Percentiles rank a stretch among this genome's conserved stretches.
These are phyloP conservation scores for Lyophyllum atratum DNA, from an alignment of 768 basidiomycete genomes.

Conservation along the genomic window DNA sequence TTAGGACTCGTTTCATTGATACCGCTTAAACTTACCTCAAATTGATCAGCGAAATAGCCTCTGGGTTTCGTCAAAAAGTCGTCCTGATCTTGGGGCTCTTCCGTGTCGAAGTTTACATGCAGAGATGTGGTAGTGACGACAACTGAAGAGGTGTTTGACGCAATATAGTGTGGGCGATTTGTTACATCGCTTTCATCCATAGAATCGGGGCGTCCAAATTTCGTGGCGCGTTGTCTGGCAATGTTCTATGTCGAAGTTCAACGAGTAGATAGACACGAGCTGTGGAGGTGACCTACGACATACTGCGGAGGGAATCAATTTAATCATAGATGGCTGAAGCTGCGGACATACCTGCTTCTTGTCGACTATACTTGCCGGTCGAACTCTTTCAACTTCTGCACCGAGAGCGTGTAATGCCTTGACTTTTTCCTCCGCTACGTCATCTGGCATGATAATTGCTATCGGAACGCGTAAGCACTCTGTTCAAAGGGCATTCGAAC, in stretches of 20 bases:
- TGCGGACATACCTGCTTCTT: slow-evolving; percentile 75
- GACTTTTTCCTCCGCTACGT: slow-evolving; percentile 90
- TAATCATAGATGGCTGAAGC: background rate
- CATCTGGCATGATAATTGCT: slow-evolving; percentile 92
- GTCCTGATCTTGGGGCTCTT: slow-evolving; percentile 37
- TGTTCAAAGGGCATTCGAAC: background rate
- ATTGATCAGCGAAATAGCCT: slow-evolving; percentile 96
- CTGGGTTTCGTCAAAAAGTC: slow-evolving; percentile 56
- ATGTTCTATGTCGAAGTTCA: slow-evolving; percentile 63
- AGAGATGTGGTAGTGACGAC: slow-evolving; percentile 55
- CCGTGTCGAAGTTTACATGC: slow-evolving; percentile 36
- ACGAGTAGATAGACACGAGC: background rate
- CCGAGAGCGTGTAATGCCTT: slow-evolving; percentile 82
- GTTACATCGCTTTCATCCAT: slow-evolving; percentile 23
- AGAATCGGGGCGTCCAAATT: slow-evolving; percentile 58
- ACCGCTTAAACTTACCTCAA: slow-evolving; percentile 52
- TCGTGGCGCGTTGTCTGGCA: slow-evolving; percentile 74
- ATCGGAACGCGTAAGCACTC: background rate
- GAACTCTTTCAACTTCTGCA: slow-evolving; percentile 84
- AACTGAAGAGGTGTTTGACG: slow-evolving; percentile 48
- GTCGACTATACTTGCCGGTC: slow-evolving; percentile 96
- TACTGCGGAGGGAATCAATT: slow-evolving; percentile 41
- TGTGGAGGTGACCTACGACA: slow-evolving; percentile 49
- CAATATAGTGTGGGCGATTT: slow-evolving; percentile 31
- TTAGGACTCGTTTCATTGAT: background rate